Conservation (phyloP, 495 filamentous ascomycete genomes). For the Opeltia flavorubescens region DNA sequence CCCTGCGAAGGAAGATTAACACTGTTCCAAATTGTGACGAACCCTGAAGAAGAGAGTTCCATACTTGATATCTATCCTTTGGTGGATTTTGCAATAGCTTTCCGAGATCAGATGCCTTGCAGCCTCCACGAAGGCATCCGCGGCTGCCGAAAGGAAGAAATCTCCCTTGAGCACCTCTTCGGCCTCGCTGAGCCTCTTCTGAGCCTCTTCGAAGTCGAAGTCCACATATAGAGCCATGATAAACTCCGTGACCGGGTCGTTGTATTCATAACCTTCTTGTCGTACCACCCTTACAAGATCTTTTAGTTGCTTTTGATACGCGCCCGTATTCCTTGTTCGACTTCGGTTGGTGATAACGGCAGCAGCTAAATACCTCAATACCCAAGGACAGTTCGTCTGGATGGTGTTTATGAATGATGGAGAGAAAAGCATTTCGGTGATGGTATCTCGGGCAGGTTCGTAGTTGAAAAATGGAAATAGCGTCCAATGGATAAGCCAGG, state of each 20-base stretch:
- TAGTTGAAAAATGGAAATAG: conserved; percentile 99
- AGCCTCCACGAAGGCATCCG: conserved; percentile 85
- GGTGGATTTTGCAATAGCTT: conserved; percentile 98
- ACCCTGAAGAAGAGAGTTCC: conserved; percentile 13
- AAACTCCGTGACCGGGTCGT: conserved; percentile 89
- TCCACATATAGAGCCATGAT: conserved; percentile 92
- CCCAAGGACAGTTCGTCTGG: conserved; percentile 94
- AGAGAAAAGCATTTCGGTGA: conserved; percentile 94
- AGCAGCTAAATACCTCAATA: conserved; percentile 84
- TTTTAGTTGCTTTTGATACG: conserved; percentile 96
- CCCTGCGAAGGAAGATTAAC: conserved; percentile 23
- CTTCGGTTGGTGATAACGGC: conserved; percentile 92
- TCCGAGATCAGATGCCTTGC: conserved; percentile 94
- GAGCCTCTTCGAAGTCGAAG: conserved; percentile 97
- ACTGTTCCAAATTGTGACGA: neutral
- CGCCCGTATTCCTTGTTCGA: conserved; percentile 59
- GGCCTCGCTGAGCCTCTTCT: conserved; percentile 77
- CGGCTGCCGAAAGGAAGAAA: conserved; percentile 81
- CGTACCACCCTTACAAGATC: conserved; percentile 86
- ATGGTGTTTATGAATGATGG: conserved; percentile 97
- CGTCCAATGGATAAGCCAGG: conserved; percentile 95
- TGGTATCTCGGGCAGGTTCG: conserved; percentile 73
- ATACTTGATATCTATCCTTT: conserved; percentile 89
- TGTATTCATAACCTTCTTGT: conserved; percentile 96
- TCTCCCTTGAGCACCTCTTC: conserved; percentile 85